Evolutionary conservation across 768 basidiomycete species (phyloP), one percentile per base, ranked within the genome.

Genomic region (Pilatotrama ljubarskyi): DNA sequence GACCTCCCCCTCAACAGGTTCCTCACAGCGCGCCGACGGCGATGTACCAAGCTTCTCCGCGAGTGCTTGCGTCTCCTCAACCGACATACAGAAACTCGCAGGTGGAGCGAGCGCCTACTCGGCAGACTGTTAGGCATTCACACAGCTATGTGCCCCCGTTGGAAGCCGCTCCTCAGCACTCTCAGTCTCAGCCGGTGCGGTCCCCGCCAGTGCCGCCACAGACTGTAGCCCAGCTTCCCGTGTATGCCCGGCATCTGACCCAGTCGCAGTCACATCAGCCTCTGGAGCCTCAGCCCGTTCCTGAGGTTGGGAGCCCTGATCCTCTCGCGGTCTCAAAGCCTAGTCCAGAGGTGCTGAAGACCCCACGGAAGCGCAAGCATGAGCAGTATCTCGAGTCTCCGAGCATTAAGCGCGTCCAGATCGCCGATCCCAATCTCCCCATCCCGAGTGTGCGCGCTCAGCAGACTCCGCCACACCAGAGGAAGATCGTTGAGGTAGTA

Each of bases 331-430:
- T 82, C 20, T 68, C 68, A n/a, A 72, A 72, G 42, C 64, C 64
- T 11, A 65, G 69, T 43, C 70, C 76, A 10, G 66, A 67, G 11
- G 63, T 68, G 14, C 63, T 71, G 11, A 65, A 79, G 8, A 90
- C 90, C 0, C 88, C 90, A 10, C 81, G 80, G 50, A 93, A 93
- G 69, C 82, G 90, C 51, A 93, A 91, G 66, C 77, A 80, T 2
- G 77, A 77, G 3, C 83, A 82, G 24, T 76, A 83, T 41, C 75
- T 88, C 5, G 76, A 81, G 37, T 86, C 88, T 0, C 88, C 91
- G 0, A 80, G 81, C 7, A 67, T 80, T 43, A 91, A 92, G 72
- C 87, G 90, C 53, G 59, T 78, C 42, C 76, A 81, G 26, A 66
- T 67, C 17, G 57, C 65, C 9, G 66, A 72, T 25, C 51, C 24